Conservation (phyloP, 2,329 filamentous ascomycete species). For the Phialophora verrucosa region DNA sequence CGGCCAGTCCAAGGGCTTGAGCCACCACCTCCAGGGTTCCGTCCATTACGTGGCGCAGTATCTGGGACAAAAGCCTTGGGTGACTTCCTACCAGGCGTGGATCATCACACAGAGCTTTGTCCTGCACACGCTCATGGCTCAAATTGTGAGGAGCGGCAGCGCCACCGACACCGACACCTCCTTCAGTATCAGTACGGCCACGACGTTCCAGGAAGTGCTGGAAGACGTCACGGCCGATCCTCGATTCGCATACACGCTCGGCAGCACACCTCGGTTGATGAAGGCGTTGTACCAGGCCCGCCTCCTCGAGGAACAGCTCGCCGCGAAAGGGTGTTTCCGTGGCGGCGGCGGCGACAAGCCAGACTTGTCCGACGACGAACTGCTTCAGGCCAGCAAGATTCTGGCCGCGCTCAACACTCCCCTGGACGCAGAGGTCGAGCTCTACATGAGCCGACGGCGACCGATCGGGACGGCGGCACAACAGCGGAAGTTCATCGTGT, state of each 20-base stretch:
- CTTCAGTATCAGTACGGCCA: neutral
- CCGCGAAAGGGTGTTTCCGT: constrained; percentile 5
- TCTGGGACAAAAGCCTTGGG: constrained; percentile 26
- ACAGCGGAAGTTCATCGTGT: constrained; percentile 24
- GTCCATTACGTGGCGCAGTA: constrained; percentile 16
- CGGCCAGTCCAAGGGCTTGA: constrained; percentile 19
- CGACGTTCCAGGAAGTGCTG: constrained; percentile 17
- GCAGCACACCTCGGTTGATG: constrained; percentile 23
- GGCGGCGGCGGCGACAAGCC: neutral
- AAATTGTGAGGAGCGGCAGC: neutral
- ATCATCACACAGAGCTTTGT: constrained; percentile 26
- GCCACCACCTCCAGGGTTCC: constrained; percentile 19
- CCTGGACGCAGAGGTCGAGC: constrained; percentile 21
- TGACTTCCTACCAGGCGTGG: constrained; percentile 20
- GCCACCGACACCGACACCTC: neutral
- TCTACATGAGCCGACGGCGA: constrained; percentile 24
- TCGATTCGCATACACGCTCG: constrained; percentile 22
- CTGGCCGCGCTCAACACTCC: constrained; percentile 16
- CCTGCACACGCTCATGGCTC: constrained; percentile 18
- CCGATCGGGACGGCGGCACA: constrained; percentile 12
- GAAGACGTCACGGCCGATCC: constrained; percentile 18
- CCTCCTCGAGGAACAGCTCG: constrained; percentile 20
- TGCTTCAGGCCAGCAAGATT: constrained; percentile 23
- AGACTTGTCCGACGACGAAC: constrained; percentile 19
- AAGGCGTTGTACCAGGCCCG: constrained; percentile 24